Conservation (phyloP, 305 asterid species). For the Fraxinus angustifolia region DNA sequence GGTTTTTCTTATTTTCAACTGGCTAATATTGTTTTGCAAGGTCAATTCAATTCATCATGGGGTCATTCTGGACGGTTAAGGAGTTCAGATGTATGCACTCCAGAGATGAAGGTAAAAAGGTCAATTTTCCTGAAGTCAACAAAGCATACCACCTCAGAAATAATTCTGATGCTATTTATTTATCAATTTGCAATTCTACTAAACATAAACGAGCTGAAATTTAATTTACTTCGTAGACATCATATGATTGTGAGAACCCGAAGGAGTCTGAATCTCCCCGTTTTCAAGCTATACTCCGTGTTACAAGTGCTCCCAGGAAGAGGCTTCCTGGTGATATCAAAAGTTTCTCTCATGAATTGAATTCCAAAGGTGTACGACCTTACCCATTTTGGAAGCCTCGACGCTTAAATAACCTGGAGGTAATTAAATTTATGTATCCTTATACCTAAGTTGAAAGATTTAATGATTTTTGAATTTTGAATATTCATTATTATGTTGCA, state of each 20-base stretch:
- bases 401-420: conserved; percentile 94
- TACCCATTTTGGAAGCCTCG: conserved; percentile 98
- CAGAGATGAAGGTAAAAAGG: conserved; percentile 83
- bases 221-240: conserved; percentile 42
- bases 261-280: conserved; percentile 99
- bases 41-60: conserved; percentile 61
- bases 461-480: conserved; percentile 18
- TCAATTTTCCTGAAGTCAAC: conserved; percentile 27
- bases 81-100: conserved; percentile 74
- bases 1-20: conserved; percentile 21
- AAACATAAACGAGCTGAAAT: conserved; percentile 17
- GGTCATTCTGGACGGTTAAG: conserved; percentile 59
- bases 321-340: conserved; percentile 92
- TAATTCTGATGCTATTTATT: conserved; percentile 7
- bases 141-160: conserved; percentile 15
- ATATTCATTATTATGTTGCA: conserved; percentile 25
- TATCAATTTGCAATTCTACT: background rate
- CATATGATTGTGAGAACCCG: conserved; percentile 92
- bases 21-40: conserved; percentile 35
- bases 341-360: conserved; percentile 97
- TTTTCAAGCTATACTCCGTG: conserved; percentile 97
- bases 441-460: conserved; percentile 15
- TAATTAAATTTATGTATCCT: conserved; percentile 27
- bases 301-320: conserved; percentile 98
- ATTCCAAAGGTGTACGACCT: conserved; percentile 98